Conservation (phyloP, 352 stramenopile genomes). For the Phytopythium boreale region DNA sequence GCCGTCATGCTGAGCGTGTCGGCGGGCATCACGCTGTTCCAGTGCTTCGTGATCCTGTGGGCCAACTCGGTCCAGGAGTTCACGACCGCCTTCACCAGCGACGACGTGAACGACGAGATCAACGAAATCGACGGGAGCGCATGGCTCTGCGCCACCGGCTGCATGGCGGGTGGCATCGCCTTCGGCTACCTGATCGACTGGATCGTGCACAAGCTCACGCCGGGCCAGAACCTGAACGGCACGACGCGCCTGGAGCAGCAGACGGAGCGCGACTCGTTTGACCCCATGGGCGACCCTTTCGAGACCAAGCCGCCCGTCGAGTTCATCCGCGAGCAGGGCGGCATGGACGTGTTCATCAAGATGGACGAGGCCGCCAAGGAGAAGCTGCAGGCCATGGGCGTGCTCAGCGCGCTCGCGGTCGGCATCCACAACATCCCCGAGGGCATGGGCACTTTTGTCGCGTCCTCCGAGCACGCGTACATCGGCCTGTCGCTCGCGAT, state of each 20-base stretch:
- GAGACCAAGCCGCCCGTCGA: slow-evolving; percentile 52
- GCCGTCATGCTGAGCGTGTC: slow-evolving; percentile 63
- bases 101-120: slow-evolving; percentile 10
- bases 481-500: slow-evolving; percentile 90
- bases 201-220: slow-evolving; percentile 41
- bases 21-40: slow-evolving; percentile 73
- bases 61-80: slow-evolving; percentile 38
- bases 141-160: slow-evolving; percentile 79
- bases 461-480: slow-evolving; percentile 81
- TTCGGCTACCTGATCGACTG: slow-evolving; percentile 51
- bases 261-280: slow-evolving; percentile 22
- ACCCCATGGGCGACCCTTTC: slow-evolving; percentile 23
- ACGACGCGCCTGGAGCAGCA: slow-evolving; percentile 22
- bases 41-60: slow-evolving; percentile 76
- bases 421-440: slow-evolving; percentile 97
- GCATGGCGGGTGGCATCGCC: slow-evolving; percentile 83
- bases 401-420: slow-evolving; percentile 93
- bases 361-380: slow-evolving; percentile 43
- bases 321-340: slow-evolving; percentile 37
- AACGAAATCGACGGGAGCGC: slow-evolving; percentile 29
- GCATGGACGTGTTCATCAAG: slow-evolving; percentile 26
- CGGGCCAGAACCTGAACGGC: slow-evolving; percentile 28
- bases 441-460: slow-evolving; percentile 94
- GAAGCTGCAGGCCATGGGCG: slow-evolving; percentile 83
- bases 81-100: slow-evolving; percentile 26